A percentile compares a stretch with the other conserved stretches of the same genome.
phyloP scores from a whole-genome alignment of 2,329 filamentous ascomycete species.

The Claviceps maximensis region DNA sequence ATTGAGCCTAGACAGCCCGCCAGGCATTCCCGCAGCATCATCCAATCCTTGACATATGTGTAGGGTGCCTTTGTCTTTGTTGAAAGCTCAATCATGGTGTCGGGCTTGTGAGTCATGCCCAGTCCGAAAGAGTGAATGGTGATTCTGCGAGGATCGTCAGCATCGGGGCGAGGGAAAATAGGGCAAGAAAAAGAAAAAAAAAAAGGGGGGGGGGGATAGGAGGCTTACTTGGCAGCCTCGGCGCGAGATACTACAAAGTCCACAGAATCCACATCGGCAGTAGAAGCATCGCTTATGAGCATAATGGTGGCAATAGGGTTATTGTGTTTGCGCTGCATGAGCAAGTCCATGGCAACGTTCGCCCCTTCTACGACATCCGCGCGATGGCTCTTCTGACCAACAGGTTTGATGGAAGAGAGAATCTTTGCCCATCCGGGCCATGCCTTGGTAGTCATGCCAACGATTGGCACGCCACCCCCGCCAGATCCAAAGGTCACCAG shows the following conservation, averaged over 20 bases:
- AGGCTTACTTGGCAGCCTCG: constrained; percentile 79
- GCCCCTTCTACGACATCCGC: constrained; percentile 96
- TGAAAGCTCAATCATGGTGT: constrained; percentile 96
- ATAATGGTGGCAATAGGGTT: constrained; percentile 93
- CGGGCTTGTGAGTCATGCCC: constrained; percentile 92
- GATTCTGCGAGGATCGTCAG: constrained; percentile 43
- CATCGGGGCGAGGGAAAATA: neutral
- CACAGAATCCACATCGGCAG: constrained; percentile 84
- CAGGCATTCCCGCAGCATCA: constrained; percentile 96
- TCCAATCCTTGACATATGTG: constrained; percentile 98
- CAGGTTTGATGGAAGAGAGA: constrained; percentile 74
- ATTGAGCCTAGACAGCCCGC: constrained; percentile 85
- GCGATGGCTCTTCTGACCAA: constrained; percentile 90
- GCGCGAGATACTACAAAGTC: constrained; percentile 95
- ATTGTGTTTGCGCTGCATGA: constrained; percentile 94
- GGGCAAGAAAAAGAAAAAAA: neutral
- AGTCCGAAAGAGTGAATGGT: constrained; percentile 93
- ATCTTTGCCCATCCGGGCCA: constrained; percentile 89
- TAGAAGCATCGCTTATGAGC: constrained; percentile 93
- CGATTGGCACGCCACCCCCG: constrained; percentile 80
- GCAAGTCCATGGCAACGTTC: constrained; percentile 93
- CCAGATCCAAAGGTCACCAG: constrained; percentile 94
- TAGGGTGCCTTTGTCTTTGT: constrained; percentile 93
- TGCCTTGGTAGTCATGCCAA: constrained; percentile 94
- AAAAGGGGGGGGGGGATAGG: neutral